Conservation (phyloP, 2,329 filamentous ascomycete species). For the Sclerotinia nivalis region DNA sequence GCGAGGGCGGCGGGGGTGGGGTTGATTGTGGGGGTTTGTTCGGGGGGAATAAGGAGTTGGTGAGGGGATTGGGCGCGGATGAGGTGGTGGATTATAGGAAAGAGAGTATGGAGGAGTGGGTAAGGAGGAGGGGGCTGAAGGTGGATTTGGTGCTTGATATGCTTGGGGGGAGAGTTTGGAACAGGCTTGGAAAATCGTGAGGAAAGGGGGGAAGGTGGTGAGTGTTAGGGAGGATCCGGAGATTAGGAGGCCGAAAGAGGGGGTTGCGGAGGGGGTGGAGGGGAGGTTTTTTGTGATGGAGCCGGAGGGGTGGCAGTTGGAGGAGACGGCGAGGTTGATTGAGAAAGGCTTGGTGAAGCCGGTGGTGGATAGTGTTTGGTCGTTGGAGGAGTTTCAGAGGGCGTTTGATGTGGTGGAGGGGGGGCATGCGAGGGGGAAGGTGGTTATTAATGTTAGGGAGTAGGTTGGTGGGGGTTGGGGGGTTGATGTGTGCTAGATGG, state of each 20-base stretch:
- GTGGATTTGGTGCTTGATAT: constrained; percentile 20
- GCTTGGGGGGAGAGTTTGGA: not conserved
- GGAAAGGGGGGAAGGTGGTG: not conserved
- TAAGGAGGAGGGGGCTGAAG: not conserved
- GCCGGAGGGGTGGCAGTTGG: constrained; percentile 16
- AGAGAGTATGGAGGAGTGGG: not conserved
- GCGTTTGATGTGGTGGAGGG: constrained; percentile 15
- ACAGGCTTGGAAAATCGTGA: constrained; percentile 3
- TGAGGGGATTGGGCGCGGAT: not conserved
- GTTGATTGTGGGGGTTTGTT: constrained; percentile 5
- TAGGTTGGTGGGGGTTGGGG: not conserved
- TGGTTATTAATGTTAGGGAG: constrained; percentile 6
- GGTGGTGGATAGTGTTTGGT: constrained; percentile 14
- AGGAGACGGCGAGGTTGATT: not conserved
- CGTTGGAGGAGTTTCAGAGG: constrained; percentile 10
- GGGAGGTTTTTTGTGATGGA: constrained; percentile 7
- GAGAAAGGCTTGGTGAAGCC: not conserved
- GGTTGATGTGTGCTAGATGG: not conserved
- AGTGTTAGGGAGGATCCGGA: constrained; percentile 15
- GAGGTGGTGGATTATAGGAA: constrained; percentile 9
- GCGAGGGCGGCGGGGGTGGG: constrained; percentile 6
- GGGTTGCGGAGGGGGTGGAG: constrained; percentile 4
- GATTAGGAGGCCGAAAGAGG: not conserved
- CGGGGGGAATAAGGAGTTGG: not conserved
- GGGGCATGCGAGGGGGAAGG: constrained; percentile 15